These are phyloP conservation scores for Gracilaria gracilis DNA, from an alignment of 23 red algal species.

Conservation along the genomic window DNA sequence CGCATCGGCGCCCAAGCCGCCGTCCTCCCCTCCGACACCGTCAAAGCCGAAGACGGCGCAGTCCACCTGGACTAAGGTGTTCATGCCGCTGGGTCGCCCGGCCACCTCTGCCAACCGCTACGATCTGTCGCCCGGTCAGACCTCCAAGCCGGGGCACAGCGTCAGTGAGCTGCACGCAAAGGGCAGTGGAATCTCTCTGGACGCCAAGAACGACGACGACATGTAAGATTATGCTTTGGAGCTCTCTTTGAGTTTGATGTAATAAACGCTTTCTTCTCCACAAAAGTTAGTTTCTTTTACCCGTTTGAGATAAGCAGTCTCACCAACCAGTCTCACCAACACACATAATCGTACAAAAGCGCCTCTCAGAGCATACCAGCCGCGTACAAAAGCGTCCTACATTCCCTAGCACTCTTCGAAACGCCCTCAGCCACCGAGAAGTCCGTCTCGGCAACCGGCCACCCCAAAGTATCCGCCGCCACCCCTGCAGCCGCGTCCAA, in stretches of 20 bases:
- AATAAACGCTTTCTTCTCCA: neutral
- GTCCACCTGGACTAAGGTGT: constrained; percentile 59
- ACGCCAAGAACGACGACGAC: constrained; percentile 58
- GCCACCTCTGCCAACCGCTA: constrained; percentile 65
- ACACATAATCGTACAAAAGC: neutral
- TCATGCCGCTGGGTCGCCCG: constrained; percentile 57
- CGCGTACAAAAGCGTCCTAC: constrained; percentile 47
- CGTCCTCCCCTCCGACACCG: constrained; percentile 26
- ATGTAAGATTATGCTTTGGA: neutral
- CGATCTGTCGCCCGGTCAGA: constrained; percentile 62
- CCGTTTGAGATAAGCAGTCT: neutral
- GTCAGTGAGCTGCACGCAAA: constrained; percentile 72
- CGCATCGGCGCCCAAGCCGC: neutral
- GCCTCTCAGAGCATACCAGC: constrained; percentile 12
- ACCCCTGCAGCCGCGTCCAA: constrained; percentile 43
- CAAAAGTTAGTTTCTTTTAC: neutral
- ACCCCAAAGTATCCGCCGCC: constrained; percentile 61
- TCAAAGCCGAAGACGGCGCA: constrained; percentile 3
- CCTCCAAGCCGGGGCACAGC: constrained; percentile 56
- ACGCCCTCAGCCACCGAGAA: constrained; percentile 62
- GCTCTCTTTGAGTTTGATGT: neutral
- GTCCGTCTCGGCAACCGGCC: constrained; percentile 59
- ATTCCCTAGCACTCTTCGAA: constrained; percentile 34
- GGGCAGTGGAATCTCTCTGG: constrained; percentile 44
- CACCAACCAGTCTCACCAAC: neutral